Conservation (phyloP, 2,329 filamentous ascomycete genomes). For the Truncatella angustata region DNA sequence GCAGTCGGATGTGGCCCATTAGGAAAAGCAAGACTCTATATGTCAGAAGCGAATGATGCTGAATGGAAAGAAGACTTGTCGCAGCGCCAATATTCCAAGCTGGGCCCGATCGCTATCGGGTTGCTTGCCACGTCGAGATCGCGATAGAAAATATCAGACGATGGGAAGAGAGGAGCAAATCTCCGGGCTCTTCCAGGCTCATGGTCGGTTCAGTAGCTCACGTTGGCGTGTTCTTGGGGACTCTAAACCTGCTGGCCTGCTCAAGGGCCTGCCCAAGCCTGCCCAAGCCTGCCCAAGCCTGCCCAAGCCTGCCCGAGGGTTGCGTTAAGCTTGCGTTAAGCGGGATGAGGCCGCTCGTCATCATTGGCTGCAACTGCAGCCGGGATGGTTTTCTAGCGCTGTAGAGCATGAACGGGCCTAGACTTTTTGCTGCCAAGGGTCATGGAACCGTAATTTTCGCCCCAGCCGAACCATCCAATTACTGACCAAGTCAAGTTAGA, state of each 20-base stretch:
- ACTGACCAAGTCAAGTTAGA: no score
- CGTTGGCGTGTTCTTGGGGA: background rate
- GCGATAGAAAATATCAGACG: slow-evolving; percentile 5
- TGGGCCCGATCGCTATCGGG: background rate
- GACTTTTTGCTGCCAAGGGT: background rate
- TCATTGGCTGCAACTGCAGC: background rate
- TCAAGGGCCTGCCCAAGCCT: no score
- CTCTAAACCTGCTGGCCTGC: no score
- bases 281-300: no score
- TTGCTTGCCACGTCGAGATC: slow-evolving; percentile 1
- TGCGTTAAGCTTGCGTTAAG: no score
- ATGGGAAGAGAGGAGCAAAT: slow-evolving; percentile 3
- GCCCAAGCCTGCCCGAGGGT: background rate
- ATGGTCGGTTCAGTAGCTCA: background rate
- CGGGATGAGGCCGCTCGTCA: background rate
- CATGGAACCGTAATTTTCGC: background rate
- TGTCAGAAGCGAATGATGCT: background rate
- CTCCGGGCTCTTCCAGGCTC: no score
- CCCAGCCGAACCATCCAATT: background rate
- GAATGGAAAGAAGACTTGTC: background rate
- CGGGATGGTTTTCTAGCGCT: background rate
- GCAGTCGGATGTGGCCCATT: background rate
- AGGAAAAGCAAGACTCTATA: background rate
- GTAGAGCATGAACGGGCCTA: background rate
- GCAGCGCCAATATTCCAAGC: background rate